phyloP scores from a whole-genome alignment of 108 stramenopile species.

The Bacterosira constricta region DNA sequence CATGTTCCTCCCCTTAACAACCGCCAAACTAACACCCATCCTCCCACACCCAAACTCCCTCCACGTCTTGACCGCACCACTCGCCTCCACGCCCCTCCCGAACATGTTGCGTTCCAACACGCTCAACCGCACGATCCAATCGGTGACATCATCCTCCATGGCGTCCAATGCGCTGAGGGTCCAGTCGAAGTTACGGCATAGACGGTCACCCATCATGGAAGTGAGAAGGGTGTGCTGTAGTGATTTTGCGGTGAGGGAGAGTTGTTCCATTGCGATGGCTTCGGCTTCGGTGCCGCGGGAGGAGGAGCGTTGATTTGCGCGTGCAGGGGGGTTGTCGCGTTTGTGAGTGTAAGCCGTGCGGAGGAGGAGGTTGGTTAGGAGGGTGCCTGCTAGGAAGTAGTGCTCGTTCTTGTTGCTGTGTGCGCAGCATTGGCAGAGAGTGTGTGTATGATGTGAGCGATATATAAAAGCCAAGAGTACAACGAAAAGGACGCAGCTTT shows the following conservation, averaged over 20 bases:
- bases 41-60: constrained; percentile 52
- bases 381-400: constrained; percentile 60
- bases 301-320: not conserved
- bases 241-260: constrained; percentile 37
- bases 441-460: not conserved
- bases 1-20: constrained; percentile 12
- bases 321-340: constrained; percentile 29
- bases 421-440: not conserved
- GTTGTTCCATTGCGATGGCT: constrained; percentile 44
- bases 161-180: constrained; percentile 47
- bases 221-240: constrained; percentile 46
- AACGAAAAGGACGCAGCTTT: not conserved
- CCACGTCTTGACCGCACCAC: constrained; percentile 50
- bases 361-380: constrained; percentile 59
- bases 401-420: constrained; percentile 68
- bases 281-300: constrained; percentile 19
- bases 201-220: constrained; percentile 61
- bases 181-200: constrained; percentile 68
- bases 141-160: constrained; percentile 65
- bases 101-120: constrained; percentile 62
- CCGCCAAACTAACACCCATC: constrained; percentile 30
- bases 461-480: not conserved
- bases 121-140: constrained; percentile 46
- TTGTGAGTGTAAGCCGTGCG: constrained; percentile 41
- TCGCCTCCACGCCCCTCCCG: constrained; percentile 52